Evolutionary conservation across 192 early-diverging fungal genomes (phyloP).

Genomic region (Mortierella alpina): DNA sequence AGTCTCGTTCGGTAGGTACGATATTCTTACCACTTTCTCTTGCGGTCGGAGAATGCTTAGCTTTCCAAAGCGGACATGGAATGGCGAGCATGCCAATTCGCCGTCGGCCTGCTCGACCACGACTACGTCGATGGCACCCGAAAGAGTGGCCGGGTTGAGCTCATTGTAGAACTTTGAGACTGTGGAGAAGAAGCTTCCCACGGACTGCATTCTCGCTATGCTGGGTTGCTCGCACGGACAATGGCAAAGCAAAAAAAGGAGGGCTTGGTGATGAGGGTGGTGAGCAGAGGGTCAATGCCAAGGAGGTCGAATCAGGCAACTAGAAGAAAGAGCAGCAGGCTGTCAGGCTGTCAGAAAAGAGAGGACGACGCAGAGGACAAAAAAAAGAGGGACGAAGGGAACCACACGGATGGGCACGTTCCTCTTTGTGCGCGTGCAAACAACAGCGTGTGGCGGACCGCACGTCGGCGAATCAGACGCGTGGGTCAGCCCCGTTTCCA

Average conservation of each 20-base stretch:
- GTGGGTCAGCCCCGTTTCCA: too few relatives aligned
- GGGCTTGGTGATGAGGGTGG: background rate
- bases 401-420: too few relatives aligned
- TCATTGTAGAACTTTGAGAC: constrained; percentile 93
- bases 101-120: constrained; percentile 89
- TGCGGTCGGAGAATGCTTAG: constrained; percentile 89
- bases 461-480: too few relatives aligned
- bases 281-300: background rate
- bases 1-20: too few relatives aligned
- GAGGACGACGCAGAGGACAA: too few relatives aligned
- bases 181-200: constrained; percentile 70
- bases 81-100: constrained; percentile 91
- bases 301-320: background rate
- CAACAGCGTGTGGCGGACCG: too few relatives aligned
- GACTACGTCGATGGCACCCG: constrained; percentile 97
- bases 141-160: constrained; percentile 96
- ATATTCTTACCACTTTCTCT: constrained; percentile 82
- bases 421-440: too few relatives aligned
- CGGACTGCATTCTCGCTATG: constrained; percentile 48
- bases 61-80: constrained; percentile 98
- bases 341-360: too few relatives aligned
- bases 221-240: background rate
- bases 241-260: background rate
- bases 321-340: too few relatives aligned
- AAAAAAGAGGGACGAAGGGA: too few relatives aligned